Evolutionary conservation across 2,329 filamentous ascomycete species (phyloP).

Genomic region (Didymella keratinophila): DNA sequence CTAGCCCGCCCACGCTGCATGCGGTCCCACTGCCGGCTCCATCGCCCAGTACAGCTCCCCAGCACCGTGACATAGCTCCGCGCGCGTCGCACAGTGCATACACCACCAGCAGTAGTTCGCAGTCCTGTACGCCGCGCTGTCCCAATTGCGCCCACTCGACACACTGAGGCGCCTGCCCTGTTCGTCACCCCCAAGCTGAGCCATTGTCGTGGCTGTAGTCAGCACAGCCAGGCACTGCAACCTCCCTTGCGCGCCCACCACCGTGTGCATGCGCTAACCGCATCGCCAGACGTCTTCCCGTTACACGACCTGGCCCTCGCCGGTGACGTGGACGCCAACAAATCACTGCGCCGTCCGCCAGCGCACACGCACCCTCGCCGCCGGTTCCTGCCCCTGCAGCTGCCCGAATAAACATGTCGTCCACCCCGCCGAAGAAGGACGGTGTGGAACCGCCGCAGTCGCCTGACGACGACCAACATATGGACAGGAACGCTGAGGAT

Average conservation of each 20-base stretch:
- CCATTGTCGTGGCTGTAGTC: no score
- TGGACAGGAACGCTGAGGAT: slow-evolving; percentile 83
- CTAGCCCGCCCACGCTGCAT: slow-evolving; percentile 27
- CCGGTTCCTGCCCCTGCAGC: slow-evolving; percentile 51
- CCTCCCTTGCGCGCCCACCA: background rate
- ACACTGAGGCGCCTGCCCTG: slow-evolving; percentile 6
- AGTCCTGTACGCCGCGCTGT: slow-evolving; percentile 20
- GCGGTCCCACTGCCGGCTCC: slow-evolving; percentile 19
- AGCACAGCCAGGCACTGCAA: no score
- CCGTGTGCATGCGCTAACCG: slow-evolving; percentile 46
- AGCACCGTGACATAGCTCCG: slow-evolving; percentile 11
- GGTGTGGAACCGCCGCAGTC: slow-evolving; percentile 94
- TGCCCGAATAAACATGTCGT: slow-evolving; percentile 90
- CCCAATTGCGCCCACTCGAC: slow-evolving; percentile 21
- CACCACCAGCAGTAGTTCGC: background rate
- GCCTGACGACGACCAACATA: slow-evolving; percentile 90
- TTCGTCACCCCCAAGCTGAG: no score
- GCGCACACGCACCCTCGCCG: slow-evolving; percentile 58
- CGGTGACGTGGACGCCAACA: slow-evolving; percentile 53
- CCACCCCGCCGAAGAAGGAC: slow-evolving; percentile 84
- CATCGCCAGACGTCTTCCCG: slow-evolving; percentile 28
- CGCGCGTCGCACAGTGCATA: slow-evolving; percentile 24
- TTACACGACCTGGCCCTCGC: slow-evolving; percentile 45
- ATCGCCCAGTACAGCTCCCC: background rate
- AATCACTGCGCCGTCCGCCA: slow-evolving; percentile 48